These are phyloP conservation scores for Trichoderma sp. DNA, from an alignment of 2,329 filamentous ascomycete genomes.

Conservation along the genomic window DNA sequence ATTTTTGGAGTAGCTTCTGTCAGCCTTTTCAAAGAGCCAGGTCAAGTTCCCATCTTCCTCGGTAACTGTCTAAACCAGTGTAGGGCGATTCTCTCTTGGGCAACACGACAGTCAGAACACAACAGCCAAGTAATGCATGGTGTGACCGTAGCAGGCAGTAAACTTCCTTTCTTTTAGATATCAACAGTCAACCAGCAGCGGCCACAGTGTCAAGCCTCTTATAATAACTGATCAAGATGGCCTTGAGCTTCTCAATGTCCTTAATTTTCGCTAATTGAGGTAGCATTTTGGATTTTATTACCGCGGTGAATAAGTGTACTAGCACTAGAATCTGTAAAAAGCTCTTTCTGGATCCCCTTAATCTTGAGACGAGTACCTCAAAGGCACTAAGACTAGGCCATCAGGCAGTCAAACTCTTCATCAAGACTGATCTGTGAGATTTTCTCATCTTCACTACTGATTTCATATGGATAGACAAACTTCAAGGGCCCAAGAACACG, in stretches of 20 bases:
- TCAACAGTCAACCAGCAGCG: slow-evolving; percentile 84
- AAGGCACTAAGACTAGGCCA: slow-evolving; percentile 92
- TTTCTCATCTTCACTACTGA: slow-evolving; percentile 91
- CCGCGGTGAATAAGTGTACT: slow-evolving; percentile 91
- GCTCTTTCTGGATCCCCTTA: slow-evolving; percentile 94
- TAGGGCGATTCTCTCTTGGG: slow-evolving; percentile 89
- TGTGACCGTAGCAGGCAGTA: slow-evolving; percentile 92
- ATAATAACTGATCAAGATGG: slow-evolving; percentile 78
- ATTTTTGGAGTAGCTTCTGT: slow-evolving; percentile 83
- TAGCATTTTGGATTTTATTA: slow-evolving; percentile 80
- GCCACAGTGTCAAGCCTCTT: slow-evolving; percentile 80
- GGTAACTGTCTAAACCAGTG: slow-evolving; percentile 94
- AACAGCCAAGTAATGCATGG: slow-evolving; percentile 89
- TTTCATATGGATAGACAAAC: slow-evolving; percentile 98
- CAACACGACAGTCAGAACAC: slow-evolving; percentile 91
- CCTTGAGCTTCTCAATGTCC: slow-evolving; percentile 77
- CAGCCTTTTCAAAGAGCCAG: slow-evolving; percentile 98
- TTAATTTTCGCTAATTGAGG: slow-evolving; percentile 69
- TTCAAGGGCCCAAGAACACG: slow-evolving; percentile 89
- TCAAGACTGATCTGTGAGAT: slow-evolving; percentile 98
- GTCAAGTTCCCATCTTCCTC: slow-evolving; percentile 94
- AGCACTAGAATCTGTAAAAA: slow-evolving; percentile 94
- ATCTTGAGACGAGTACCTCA: slow-evolving; percentile 97
- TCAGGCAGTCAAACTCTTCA: slow-evolving; percentile 90
- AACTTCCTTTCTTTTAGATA: slow-evolving; percentile 77